phyloP scores from a whole-genome alignment of 2,329 filamentous ascomycete species.

The Colletotrichum falcatum region DNA sequence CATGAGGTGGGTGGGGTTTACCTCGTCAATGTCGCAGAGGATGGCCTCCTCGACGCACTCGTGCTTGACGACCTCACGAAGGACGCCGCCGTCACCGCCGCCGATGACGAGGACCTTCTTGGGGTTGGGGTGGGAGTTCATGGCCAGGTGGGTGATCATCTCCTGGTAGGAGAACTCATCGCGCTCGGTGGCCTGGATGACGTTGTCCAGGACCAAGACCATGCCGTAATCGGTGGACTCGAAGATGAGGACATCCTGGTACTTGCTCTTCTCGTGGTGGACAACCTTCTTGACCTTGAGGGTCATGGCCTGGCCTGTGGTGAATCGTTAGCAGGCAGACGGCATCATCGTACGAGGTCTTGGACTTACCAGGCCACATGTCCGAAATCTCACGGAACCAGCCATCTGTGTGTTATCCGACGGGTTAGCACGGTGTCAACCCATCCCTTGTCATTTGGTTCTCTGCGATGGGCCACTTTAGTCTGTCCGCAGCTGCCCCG shows the following conservation, averaged over 20 bases:
- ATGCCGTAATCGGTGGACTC: conserved; percentile 97
- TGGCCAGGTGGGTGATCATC: conserved; percentile 99
- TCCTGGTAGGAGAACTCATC: conserved; percentile 99
- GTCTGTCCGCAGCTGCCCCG: conserved; percentile 4
- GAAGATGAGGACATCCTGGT: conserved; percentile 99
- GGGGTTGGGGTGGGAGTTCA: conserved; percentile 98
- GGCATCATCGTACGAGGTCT: not conserved
- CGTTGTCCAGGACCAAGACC: conserved; percentile 97
- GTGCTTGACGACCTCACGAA: conserved; percentile 99
- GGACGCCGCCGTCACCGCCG: conserved; percentile 95
- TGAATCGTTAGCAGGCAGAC: conserved; percentile 10
- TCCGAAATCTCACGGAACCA: conserved; percentile 99
- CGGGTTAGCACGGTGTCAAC: conserved; percentile 18
- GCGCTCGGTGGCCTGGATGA: conserved; percentile 98
- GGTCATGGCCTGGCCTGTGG: conserved; percentile 93
- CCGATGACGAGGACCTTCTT: conserved; percentile 99
- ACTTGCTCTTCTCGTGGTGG: conserved; percentile 99
- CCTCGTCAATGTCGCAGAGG: conserved; percentile 98
- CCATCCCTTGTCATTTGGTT: conserved; percentile 18
- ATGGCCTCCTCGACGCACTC: conserved; percentile 95
- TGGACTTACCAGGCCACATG: conserved; percentile 87
- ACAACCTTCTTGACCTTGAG: conserved; percentile 97
- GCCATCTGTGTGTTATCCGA: conserved; percentile 75
- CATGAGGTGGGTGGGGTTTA: conserved; percentile 47
- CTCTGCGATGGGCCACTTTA: conserved; percentile 4